phyloP scores from a whole-genome alignment of 345 rosid species.

The Salix dunnii region DNA sequence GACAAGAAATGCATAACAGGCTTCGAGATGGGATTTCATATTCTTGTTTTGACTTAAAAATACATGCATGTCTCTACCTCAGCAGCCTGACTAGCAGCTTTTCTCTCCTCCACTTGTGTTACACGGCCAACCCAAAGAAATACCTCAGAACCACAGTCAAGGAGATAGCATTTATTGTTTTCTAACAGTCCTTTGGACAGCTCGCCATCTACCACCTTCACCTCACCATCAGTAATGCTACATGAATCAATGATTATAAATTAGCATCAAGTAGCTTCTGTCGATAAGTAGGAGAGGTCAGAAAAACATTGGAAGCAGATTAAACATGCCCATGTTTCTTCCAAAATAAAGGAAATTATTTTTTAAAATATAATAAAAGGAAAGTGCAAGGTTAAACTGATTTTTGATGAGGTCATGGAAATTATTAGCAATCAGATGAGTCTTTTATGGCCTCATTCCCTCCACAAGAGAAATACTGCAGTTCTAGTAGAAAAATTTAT shows the following conservation, averaged over 20 bases:
- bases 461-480: background rate
- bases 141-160: constrained; percentile 83
- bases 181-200: constrained; percentile 76
- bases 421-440: background rate
- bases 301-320: background rate
- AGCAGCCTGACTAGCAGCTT: constrained; percentile 73
- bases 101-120: constrained; percentile 96
- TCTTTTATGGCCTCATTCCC: background rate
- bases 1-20: background rate
- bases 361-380: background rate
- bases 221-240: constrained; percentile 66
- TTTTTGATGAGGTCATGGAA: background rate
- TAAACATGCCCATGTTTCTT: background rate
- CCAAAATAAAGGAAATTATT: background rate
- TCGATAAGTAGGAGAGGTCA: background rate
- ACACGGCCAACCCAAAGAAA: constrained; percentile 98
- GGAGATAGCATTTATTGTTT: constrained; percentile 73
- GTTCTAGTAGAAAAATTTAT: background rate
- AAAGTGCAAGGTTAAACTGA: background rate
- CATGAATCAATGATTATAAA: constrained; percentile 15
- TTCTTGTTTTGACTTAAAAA: constrained; percentile 5
- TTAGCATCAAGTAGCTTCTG: constrained; percentile 28
- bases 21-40: constrained; percentile 21
- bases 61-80: constrained; percentile 53
- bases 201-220: constrained; percentile 59